phyloP scores from a whole-genome alignment of 768 basidiomycete species.

The Mycena belliarum region DNA sequence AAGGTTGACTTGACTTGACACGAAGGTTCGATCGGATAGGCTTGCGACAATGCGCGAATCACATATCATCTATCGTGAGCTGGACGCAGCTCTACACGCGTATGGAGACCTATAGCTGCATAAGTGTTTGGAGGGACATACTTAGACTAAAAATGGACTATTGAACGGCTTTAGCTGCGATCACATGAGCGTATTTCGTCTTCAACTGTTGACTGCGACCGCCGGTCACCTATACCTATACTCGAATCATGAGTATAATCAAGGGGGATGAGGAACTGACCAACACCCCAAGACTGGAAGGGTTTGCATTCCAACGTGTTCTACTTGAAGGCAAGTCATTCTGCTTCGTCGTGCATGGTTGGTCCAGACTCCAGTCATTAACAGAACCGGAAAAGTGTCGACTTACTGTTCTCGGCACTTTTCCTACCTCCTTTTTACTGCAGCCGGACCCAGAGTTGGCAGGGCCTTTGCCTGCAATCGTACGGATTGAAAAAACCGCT shows the following conservation, averaged over 20 bases:
- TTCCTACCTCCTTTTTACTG: slow-evolving; percentile 35
- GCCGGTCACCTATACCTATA: no score
- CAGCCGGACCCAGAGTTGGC: slow-evolving; percentile 16
- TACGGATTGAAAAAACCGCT: slow-evolving; percentile 79
- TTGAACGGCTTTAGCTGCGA: not conserved
- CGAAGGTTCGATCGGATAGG: no score
- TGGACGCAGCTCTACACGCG: not conserved
- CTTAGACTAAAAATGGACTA: no score
- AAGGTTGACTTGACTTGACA: no score
- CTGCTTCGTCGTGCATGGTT: not conserved
- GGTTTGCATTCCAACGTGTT: slow-evolving; percentile 19
- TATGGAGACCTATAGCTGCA: not conserved
- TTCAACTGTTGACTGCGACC: no score
- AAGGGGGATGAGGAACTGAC: not conserved
- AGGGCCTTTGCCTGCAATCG: slow-evolving; percentile 52
- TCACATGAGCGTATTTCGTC: slow-evolving; percentile 23
- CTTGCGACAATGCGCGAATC: no score
- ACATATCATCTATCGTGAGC: no score
- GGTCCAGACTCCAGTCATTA: not conserved
- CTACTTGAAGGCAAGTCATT: slow-evolving; percentile 17
- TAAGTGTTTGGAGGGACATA: no score
- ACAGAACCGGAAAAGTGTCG: slow-evolving; percentile 27
- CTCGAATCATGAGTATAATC: not conserved
- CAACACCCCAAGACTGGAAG: slow-evolving; percentile 3
- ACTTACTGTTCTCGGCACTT: slow-evolving; percentile 67